Evolutionary conservation across 257 asterid species (phyloP).

Genomic region (Penstemon eatonii): DNA sequence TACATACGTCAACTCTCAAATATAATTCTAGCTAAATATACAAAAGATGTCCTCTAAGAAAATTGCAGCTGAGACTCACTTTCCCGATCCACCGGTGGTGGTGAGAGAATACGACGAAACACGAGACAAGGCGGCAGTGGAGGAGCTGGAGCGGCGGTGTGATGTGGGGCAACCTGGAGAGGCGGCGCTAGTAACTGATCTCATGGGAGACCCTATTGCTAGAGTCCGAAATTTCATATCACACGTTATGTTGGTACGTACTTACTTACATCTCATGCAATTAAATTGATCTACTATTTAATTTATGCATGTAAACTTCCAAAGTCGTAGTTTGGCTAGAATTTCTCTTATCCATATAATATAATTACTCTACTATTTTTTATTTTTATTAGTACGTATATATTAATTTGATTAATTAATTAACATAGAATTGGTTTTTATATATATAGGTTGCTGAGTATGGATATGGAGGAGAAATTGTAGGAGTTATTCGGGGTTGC

Average conservation of each 20-base stretch:
- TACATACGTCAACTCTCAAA: no score
- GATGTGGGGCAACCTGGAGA: constrained; percentile 73
- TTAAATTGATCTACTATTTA: not conserved
- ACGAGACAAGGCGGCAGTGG: constrained; percentile 68
- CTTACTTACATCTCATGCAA: not conserved
- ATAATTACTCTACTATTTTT: no score
- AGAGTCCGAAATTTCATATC: constrained; percentile 58
- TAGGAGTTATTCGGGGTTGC: constrained; percentile 74
- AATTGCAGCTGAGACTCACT: constrained; percentile 45
- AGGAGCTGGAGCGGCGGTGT: constrained; percentile 70
- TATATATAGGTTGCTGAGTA: constrained; percentile 58
- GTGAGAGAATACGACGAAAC: constrained; percentile 57
- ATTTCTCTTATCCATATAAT: not conserved
- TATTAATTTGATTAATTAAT: not conserved
- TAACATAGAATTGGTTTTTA: not conserved
- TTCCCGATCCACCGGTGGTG: constrained; percentile 35
- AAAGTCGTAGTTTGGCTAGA: no score
- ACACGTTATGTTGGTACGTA: constrained; percentile 69
- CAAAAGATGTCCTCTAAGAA: constrained; percentile 41
- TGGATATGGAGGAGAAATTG: constrained; percentile 52
- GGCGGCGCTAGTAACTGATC: constrained; percentile 67
- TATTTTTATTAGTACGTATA: not conserved
- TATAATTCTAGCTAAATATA: not conserved
- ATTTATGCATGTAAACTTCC: no score
- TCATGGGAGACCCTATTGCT: constrained; percentile 81